Evolutionary conservation across 768 basidiomycete species (phyloP), one percentile per base, ranked within the genome.

Genomic region (Naganishia onofrii): DNA sequence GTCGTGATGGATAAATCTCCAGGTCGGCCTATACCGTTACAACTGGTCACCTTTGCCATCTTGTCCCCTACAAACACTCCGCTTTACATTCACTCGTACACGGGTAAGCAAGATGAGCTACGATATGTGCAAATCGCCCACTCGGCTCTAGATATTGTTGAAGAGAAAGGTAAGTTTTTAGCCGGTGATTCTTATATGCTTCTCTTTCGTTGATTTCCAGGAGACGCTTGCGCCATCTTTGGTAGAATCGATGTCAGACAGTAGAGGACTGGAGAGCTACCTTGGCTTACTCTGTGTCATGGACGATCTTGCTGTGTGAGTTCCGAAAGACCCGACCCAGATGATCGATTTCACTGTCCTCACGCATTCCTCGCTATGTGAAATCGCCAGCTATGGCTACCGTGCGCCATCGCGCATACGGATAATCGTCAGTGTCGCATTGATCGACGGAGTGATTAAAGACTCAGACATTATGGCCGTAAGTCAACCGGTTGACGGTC

Each of bases 291-390:
- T 80, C 36, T 79, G 78, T 70, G 77, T 77, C 56, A 79, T 80
- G 78, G 79, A 80, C 54, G 79, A 80, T 64, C 77, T 80, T 74
- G 79, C 78, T 15, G 75, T 79, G 79, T 80, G 63, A 69, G 79
- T 75, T 26, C 21, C 21, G n/a, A 7, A n/a, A 2, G 13, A 29
- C 36, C 8, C 15, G 29, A 36, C 34, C 34, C 13, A 26, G n/a
- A 7, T 12, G 29, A 7, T 5, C 23, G 19, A 26, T 19, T 26
- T 31, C 36, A 23, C 17, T 26, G 8, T 21, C 32, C 66, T 46
- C 34, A 9, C 26, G 38, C 3, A 51, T 51, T 3, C 2, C n/a
- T 7, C n/a, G n/a, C n/a, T 51, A 17, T 51, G 6, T 21, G 48
- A 17, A 23, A 51, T 7, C 23, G 42, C 48, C 55, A 80, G 79